Evolutionary conservation across 176 grass and related monocot genomes (phyloP), one percentile per base, ranked within the genome.

Genomic region (Tillandsia leiboldiana): DNA sequence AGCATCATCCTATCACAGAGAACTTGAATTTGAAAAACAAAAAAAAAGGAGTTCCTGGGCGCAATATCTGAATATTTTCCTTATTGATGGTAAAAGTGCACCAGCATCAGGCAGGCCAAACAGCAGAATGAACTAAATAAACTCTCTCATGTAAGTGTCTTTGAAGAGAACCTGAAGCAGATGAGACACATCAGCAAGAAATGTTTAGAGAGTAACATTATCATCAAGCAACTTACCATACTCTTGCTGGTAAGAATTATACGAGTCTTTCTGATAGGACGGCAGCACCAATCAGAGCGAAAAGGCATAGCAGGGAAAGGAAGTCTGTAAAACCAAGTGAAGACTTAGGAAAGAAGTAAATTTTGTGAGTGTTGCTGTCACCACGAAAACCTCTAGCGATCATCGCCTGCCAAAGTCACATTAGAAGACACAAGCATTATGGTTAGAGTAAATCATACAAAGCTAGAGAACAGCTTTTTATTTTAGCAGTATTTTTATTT

Each of bases 321-420:
- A 89, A 69, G 78, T 97, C 93, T 26, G 53, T 63, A 65, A 90
- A 53, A 29, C 88, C 89, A 87, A 92, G 73, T 49, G 89, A 90
- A 70, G 84, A 89, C 68, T 96, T 59, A n/a, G 80, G 48, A 51
- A 87, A 83, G 26, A 97, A 87, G 74, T 92, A 90, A 64, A 97
- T 89, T 65, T 83, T 92, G 68, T 97, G 89, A 59, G 79, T 89
- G 67, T 28, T 79, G 54, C 86, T 67, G 27, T 90, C 79, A 72
- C 93, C 93, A n/a, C 84, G 70, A 80, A 92, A 97, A 73, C 93
- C 93, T 77, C 93, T 83, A 75, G 87, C 88, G 74, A 97, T 69
- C 93, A 97, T 97, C 2, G 89, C 89, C 93, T 97, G 82, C 11
- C 64, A 87, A 71, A 54, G 12, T 11, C n/a, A 68, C 26, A 69